Base-by-base conservation (phyloP, 1,139 yeast species). In the Citeromyces siamensis region DNA sequence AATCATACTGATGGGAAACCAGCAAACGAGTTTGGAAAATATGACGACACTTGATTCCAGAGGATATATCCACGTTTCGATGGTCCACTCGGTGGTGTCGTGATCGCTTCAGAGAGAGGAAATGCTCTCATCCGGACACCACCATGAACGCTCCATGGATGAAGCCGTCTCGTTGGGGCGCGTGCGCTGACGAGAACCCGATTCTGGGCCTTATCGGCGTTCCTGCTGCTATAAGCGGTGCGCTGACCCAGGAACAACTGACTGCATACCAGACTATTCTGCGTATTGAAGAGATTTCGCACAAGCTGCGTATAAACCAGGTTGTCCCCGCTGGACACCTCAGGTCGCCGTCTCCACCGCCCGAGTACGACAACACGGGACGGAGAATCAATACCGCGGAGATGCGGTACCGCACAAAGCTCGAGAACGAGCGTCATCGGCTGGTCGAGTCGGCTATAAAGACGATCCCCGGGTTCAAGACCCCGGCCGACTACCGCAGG, bases 301-400 rank as follows among this genome's bases (percentile, higher is more conserved):
- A 75, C n/a, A 71, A 71, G 44, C 63, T 81, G 31, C 62, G 69
- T 19, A 63, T 66, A 17, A 62, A 64, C 34, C 74, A 71, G 34
- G 50, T 62, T 19, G 57, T 61, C 16, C 57, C 66, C 4, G 35
- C 31, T 2, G 42, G 42, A 6, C 51, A 54, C 32, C 58, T 57
- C 41, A 55, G 86, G 44, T 85, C 93, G 1, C 88, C 90, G 1
- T 83, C 95, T 4, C 97, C 98, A 0, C 90, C 96, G 5, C 98
- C 98, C 1, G 74, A 72, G 43, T 93, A 90, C 55, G 97, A 93
- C 58, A 57, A 66, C 29, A 59, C 64, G 20, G 99, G 99, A 37
- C 77, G 75, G 51, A 76, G 97, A 50, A 73, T 73, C 12, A 90
- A 93, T 53, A 86, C 97, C 0, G 62, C 94, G 39, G 95, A 83